These are phyloP conservation scores for Physocladia obscura DNA, from an alignment of 192 early-diverging fungal genomes.

Conservation along the genomic window DNA sequence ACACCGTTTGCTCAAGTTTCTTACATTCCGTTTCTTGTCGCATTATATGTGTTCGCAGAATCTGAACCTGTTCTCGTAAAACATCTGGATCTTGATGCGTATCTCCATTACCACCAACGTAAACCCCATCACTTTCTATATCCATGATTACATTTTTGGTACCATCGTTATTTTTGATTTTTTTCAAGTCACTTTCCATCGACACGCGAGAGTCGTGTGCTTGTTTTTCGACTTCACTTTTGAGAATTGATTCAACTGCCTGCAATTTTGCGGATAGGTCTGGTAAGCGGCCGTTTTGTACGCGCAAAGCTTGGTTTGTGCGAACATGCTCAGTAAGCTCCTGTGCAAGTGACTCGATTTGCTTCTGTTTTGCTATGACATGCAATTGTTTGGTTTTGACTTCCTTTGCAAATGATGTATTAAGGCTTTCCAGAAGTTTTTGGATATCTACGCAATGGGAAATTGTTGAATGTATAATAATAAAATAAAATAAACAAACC, in stretches of 20 bases:
- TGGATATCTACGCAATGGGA: slow-evolving; percentile 5
- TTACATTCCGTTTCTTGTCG: slow-evolving; percentile 33
- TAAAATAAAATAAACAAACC: not conserved
- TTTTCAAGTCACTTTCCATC: slow-evolving; percentile 12
- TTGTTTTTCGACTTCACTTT: slow-evolving; percentile 30
- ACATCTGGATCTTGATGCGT: not conserved
- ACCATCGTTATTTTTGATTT: not conserved
- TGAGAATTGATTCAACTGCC: slow-evolving; percentile 36
- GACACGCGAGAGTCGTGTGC: not conserved
- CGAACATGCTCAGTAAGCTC: slow-evolving; percentile 43
- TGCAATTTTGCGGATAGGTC: slow-evolving; percentile 39
- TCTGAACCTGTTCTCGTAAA: not conserved
- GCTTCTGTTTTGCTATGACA: slow-evolving; percentile 31
- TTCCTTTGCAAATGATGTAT: slow-evolving; percentile 22
- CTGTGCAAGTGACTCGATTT: slow-evolving; percentile 37
- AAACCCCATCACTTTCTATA: not conserved
- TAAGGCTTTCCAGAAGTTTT: slow-evolving; percentile 2
- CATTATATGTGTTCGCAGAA: slow-evolving; percentile 6
- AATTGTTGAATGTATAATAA: not conserved
- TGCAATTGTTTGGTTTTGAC: slow-evolving; percentile 29
- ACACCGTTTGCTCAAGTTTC: slow-evolving; percentile 57
- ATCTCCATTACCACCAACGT: not conserved
- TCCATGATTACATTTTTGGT: not conserved
- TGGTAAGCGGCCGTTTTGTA: slow-evolving; percentile 39
- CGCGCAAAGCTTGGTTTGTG: slow-evolving; percentile 33